Evolutionary conservation across 176 grass and related monocot genomes (phyloP).

Genomic region (Oryza officinalis): DNA sequence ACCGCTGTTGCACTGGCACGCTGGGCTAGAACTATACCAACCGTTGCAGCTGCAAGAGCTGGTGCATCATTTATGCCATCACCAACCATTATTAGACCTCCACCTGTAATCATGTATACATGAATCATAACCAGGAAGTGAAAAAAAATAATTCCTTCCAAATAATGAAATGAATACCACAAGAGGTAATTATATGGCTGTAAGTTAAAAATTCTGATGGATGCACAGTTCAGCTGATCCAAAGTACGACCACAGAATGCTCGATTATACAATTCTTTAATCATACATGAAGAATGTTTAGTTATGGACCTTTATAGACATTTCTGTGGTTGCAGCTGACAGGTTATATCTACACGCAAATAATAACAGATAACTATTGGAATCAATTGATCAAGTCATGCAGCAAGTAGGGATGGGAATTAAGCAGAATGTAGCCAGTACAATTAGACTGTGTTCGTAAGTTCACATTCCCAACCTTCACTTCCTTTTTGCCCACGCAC

Average conservation of each 20-base stretch:
- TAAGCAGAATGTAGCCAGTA: neutral
- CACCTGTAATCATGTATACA: constrained; percentile 52
- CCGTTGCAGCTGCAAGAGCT: constrained; percentile 91
- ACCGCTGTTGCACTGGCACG: constrained; percentile 92
- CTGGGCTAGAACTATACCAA: constrained; percentile 90
- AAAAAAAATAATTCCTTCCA: neutral
- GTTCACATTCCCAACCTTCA: too few species aligned
- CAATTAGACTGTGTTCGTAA: neutral
- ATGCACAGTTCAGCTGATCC: neutral
- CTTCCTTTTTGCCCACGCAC: too few species aligned
- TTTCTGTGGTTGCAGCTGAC: neutral
- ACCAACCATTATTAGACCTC: constrained; percentile 98
- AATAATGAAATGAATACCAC: neutral
- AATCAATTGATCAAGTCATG: neutral
- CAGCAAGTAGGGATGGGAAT: neutral
- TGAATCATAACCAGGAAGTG: neutral
- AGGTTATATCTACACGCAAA: neutral
- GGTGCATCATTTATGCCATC: constrained; percentile 99
- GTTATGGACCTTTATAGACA: neutral
- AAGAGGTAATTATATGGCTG: constrained; percentile 18
- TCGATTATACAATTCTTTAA: constrained; percentile 1
- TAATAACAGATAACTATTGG: neutral
- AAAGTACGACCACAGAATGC: neutral
- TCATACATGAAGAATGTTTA: neutral
- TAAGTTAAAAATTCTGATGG: neutral